Evolutionary conservation across 2,329 filamentous ascomycete genomes (phyloP).

Genomic region (Fusarium cyanostomum): DNA sequence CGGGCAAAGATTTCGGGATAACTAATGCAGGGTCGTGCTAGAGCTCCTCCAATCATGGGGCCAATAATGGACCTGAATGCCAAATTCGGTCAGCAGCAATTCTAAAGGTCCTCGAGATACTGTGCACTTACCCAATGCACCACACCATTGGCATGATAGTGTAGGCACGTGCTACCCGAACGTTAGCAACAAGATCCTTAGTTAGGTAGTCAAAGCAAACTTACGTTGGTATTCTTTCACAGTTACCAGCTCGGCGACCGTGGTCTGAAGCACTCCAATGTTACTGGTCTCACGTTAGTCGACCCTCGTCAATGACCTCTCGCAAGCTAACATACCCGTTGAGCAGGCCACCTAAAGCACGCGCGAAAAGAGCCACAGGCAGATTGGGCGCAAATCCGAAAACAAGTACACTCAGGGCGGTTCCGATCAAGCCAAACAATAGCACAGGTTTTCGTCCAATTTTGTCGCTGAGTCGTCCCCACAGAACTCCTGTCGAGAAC

Average conservation of each 20-base stretch:
- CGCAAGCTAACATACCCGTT: constrained; percentile 76
- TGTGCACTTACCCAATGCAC: constrained; percentile 79
- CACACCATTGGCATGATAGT: constrained; percentile 98
- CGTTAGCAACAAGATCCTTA: constrained; percentile 38
- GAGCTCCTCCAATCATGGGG: constrained; percentile 87
- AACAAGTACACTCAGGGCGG: constrained; percentile 88
- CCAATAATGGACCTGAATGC: constrained; percentile 82
- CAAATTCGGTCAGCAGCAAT: constrained; percentile 38
- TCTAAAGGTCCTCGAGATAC: not conserved
- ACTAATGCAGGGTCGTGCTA: constrained; percentile 85
- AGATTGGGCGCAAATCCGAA: constrained; percentile 92
- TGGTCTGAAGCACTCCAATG: constrained; percentile 94
- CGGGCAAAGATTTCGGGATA: constrained; percentile 78
- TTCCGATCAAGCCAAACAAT: constrained; percentile 87
- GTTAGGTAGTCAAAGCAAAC: constrained; percentile 45
- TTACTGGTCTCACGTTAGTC: constrained; percentile 65
- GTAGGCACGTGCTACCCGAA: constrained; percentile 79
- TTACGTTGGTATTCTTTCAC: constrained; percentile 91
- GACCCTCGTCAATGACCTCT: constrained; percentile 7
- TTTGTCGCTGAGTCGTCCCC: constrained; percentile 91
- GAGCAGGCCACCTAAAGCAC: constrained; percentile 87
- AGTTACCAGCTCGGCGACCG: constrained; percentile 91
- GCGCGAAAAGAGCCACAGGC: constrained; percentile 83
- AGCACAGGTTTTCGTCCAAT: constrained; percentile 94
- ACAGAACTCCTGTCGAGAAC: constrained; percentile 90